phyloP scores from a whole-genome alignment of 306 rosid species.

The Lablab purpureus region DNA sequence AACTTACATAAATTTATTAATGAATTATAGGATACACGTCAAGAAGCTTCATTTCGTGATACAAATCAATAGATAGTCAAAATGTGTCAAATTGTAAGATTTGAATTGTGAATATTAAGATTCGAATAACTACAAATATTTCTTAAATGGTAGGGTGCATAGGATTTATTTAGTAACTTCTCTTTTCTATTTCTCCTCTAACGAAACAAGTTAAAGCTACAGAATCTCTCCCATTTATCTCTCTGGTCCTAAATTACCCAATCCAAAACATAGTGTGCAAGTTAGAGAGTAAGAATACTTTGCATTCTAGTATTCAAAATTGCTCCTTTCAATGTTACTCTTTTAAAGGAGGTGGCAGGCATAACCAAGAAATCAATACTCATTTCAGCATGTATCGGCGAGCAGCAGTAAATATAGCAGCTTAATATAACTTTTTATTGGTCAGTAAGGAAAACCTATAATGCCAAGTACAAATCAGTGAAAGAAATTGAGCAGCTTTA shows the following conservation, averaged over 20 bases:
- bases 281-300: background rate
- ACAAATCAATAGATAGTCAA: no score
- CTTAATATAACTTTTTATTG: background rate
- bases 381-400: background rate
- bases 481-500: conserved; percentile 2
- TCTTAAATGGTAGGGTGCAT: background rate
- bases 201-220: background rate
- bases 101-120: no score
- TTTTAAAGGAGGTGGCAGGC: conserved; percentile 5
- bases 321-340: conserved; percentile 18
- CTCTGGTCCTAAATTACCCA: background rate
- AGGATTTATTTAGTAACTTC: no score
- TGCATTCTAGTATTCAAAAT: background rate
- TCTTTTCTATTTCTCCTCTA: background rate
- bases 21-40: no score
- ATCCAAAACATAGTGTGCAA: background rate
- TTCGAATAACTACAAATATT: background rate
- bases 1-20: no score
- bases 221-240: background rate
- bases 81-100: no score
- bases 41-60: no score
- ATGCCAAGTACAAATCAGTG: background rate
- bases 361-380: background rate
- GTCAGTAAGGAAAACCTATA: background rate
- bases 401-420: conserved; percentile 8